Percentiles rank a stretch among this genome's conserved stretches.
Conservation (phyloP, 805 yeast genomes). For the Nakazawaea ishiwadae region DNA sequence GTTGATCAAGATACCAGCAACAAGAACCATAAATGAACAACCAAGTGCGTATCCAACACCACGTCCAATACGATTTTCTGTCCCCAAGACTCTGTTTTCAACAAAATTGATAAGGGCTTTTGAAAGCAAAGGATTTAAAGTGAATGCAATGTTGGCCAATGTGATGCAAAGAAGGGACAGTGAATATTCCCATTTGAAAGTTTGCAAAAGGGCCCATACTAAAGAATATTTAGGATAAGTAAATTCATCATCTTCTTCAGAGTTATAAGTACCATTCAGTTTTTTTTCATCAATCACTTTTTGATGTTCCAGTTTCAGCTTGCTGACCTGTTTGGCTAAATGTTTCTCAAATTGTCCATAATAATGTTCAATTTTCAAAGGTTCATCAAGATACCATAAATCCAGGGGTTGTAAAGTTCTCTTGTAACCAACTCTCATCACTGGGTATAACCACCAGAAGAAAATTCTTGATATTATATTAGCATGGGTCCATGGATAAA, state of each 20-base stretch:
- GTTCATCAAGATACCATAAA: constrained; percentile 42
- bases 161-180: constrained; percentile 40
- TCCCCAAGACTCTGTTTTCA: constrained; percentile 39
- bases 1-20: constrained; percentile 46
- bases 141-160: constrained; percentile 41
- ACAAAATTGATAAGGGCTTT: constrained; percentile 62
- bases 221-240: constrained; percentile 35
- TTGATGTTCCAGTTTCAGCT: constrained; percentile 19
- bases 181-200: constrained; percentile 38
- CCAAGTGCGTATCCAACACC: constrained; percentile 85
- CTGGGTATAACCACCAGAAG: constrained; percentile 66
- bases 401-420: constrained; percentile 68
- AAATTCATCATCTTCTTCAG: constrained; percentile 32
- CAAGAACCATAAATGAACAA: constrained; percentile 49
- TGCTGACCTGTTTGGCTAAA: constrained; percentile 26
- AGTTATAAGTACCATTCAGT: constrained; percentile 22
- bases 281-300: constrained; percentile 29
- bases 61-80: constrained; percentile 36
- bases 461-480: constrained; percentile 38
- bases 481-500: constrained; percentile 37
- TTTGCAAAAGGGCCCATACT: constrained; percentile 37
- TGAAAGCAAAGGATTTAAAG: constrained; percentile 64
- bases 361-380: constrained; percentile 36
- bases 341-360: constrained; percentile 29
- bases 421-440: constrained; percentile 63